Conservation (phyloP, 2,329 filamentous ascomycete genomes). For the Nigrospora oryzae region DNA sequence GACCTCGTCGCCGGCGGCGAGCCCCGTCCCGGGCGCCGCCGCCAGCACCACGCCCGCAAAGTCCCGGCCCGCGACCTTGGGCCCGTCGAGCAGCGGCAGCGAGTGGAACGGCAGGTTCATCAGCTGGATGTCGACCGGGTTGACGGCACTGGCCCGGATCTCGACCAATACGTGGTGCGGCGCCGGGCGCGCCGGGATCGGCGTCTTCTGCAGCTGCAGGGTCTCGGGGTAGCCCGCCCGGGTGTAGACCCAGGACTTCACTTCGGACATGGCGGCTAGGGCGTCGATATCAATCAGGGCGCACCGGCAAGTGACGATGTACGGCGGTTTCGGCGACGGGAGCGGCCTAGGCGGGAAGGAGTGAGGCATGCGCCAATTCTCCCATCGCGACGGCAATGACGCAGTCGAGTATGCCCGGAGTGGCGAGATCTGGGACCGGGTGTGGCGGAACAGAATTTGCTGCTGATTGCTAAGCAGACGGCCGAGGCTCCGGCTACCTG, state of each 20-base stretch:
- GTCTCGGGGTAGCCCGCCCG: slow-evolving; percentile 4
- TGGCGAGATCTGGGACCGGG: too few relatives aligned
- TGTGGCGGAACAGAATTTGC: too few relatives aligned
- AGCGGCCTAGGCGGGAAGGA: too few relatives aligned
- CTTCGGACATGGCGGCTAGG: background rate
- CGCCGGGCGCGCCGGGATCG: background rate
- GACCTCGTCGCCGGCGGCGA: slow-evolving; percentile 7
- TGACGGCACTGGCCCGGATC: slow-evolving; percentile 8
- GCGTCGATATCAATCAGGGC: too few relatives aligned
- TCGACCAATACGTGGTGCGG: slow-evolving; percentile 6
- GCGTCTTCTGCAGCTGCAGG: background rate
- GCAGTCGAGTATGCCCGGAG: too few relatives aligned
- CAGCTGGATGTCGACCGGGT: slow-evolving; percentile 10
- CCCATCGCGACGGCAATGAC: too few relatives aligned
- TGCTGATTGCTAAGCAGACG: too few relatives aligned
- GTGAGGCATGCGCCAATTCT: too few relatives aligned
- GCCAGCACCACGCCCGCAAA: slow-evolving; percentile 8
- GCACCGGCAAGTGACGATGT: too few relatives aligned
- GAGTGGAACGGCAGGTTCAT: slow-evolving; percentile 7
- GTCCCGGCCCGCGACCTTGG: slow-evolving; percentile 7
- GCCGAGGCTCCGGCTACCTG: too few relatives aligned
- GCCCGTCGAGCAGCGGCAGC: background rate
- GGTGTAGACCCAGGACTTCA: slow-evolving; percentile 6
- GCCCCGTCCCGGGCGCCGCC: slow-evolving; percentile 3
- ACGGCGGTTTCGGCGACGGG: too few relatives aligned